Conservation (phyloP, 768 basidiomycete species). For the Suillus subluteus region DNA sequence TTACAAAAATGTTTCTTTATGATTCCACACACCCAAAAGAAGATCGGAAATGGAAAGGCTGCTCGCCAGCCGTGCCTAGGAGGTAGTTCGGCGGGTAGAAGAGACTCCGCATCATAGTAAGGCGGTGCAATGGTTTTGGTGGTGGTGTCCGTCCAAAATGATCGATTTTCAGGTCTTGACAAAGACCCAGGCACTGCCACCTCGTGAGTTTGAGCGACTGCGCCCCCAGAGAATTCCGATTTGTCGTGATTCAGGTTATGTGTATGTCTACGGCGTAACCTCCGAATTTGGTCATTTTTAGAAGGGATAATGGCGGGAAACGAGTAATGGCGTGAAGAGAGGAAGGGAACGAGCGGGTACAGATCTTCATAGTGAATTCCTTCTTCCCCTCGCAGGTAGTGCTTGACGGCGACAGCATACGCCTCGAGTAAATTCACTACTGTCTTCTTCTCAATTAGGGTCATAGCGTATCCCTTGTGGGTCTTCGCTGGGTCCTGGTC, state of each 20-base stretch:
- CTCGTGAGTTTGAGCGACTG: neutral
- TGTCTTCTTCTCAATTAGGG: slow-evolving; percentile 69
- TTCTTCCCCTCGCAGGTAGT: slow-evolving; percentile 64
- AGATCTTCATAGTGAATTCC: slow-evolving; percentile 46
- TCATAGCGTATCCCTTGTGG: slow-evolving; percentile 44
- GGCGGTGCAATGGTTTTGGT: neutral
- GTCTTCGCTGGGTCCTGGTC: slow-evolving; percentile 21
- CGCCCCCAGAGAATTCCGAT: no score
- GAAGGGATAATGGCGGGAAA: slow-evolving; percentile 53
- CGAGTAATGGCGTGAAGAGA: slow-evolving; percentile 58
- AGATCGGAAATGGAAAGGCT: neutral
- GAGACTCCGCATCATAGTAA: slow-evolving; percentile 1
- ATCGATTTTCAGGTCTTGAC: neutral
- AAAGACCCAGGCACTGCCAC: neutral
- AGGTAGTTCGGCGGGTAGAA: neutral
- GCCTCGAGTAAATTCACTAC: slow-evolving; percentile 70
- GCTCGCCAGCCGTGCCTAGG: neutral
- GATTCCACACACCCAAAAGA: neutral
- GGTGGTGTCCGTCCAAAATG: neutral
- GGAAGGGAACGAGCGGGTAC: slow-evolving; percentile 70
- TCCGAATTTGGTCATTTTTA: neutral
- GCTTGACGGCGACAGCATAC: slow-evolving; percentile 66
- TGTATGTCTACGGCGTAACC: no score
- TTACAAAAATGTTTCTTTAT: neutral
- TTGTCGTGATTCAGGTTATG: no score